These are phyloP conservation scores for Penicillium hesseltinei DNA, from an alignment of 2,329 filamentous ascomycete genomes.

Conservation along the genomic window DNA sequence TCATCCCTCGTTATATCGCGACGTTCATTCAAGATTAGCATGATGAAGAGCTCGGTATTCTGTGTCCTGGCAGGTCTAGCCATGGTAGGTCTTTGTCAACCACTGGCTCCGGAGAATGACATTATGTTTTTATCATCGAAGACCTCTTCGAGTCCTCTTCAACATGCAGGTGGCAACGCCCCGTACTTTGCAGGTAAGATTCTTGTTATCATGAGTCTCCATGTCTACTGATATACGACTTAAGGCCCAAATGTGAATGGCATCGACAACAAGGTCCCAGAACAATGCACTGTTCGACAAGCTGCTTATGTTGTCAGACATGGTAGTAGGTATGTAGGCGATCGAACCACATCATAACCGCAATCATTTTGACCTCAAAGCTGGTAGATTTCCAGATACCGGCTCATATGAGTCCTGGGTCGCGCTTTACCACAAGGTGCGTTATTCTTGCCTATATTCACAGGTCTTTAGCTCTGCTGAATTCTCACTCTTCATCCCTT, in stretches of 20 bases:
- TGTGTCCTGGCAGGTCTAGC: background rate
- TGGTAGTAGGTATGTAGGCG: conserved; percentile 54
- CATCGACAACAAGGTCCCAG: conserved; percentile 55
- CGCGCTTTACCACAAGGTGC: conserved; percentile 30
- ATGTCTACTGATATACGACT: background rate
- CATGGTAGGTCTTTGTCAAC: background rate
- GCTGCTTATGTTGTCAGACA: conserved; percentile 61
- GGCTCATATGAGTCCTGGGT: conserved; percentile 61
- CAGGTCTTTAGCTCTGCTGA: background rate
- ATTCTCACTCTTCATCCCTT: background rate
- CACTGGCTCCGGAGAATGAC: background rate
- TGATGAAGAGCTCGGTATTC: background rate
- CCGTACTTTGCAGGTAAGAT: conserved; percentile 52
- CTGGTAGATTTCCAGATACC: conserved; percentile 48
- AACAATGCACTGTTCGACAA: conserved; percentile 59
- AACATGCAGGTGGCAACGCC: conserved; percentile 54
- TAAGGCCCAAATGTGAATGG: conserved; percentile 57
- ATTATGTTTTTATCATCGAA: background rate
- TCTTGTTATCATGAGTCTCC: background rate
- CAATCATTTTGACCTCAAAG: background rate
- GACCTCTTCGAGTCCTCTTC: conserved; percentile 38
- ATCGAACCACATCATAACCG: background rate
- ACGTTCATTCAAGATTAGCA: background rate
- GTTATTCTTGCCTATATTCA: background rate
- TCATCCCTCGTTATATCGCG: background rate